These are phyloP conservation scores for Moniliella sp. DNA, from an alignment of 1,284 basidiomycete genomes.

Conservation along the genomic window DNA sequence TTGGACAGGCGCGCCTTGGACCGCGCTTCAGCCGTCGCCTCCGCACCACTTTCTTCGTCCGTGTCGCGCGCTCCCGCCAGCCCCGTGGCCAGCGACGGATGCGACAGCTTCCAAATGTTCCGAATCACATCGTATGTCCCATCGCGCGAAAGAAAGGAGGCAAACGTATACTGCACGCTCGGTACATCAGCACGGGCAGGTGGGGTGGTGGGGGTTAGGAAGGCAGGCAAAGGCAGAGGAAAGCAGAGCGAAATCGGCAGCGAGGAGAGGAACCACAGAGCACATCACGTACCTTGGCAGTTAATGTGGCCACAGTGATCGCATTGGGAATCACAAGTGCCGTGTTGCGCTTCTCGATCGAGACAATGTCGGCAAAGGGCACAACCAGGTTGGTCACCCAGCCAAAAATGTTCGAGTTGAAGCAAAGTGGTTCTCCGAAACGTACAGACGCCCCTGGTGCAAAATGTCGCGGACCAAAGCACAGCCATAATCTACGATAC, in stretches of 20 bases:
- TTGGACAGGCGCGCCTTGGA: slow-evolving; percentile 3
- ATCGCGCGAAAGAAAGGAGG: slow-evolving; percentile 84
- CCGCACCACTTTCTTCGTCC: slow-evolving; percentile 2
- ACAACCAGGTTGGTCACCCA: slow-evolving; percentile 90
- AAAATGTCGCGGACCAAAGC: slow-evolving; percentile 85
- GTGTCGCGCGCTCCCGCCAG: slow-evolving; percentile 6
- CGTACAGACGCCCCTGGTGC: slow-evolving; percentile 82
- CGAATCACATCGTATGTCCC: slow-evolving; percentile 84
- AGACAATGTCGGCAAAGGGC: slow-evolving; percentile 68
- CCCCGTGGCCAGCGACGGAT: slow-evolving; percentile 48
- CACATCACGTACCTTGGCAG: slow-evolving; percentile 36
- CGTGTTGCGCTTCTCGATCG: slow-evolving; percentile 91
- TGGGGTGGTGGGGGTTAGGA: background rate
- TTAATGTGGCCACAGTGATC: slow-evolving; percentile 65
- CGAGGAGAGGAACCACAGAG: background rate
- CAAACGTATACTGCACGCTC: slow-evolving; percentile 61
- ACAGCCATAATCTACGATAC: slow-evolving; percentile 70
- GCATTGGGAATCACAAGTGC: slow-evolving; percentile 96
- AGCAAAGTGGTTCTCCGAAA: slow-evolving; percentile 96
- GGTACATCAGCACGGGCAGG: background rate
- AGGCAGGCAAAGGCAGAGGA: background rate
- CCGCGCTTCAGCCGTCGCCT: slow-evolving; percentile 7
- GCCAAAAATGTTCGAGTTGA: slow-evolving; percentile 95
- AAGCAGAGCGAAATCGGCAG: background rate
- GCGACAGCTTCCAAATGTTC: slow-evolving; percentile 80